A percentile compares a stretch with the other conserved stretches of the same genome.
Evolutionary conservation across 2,329 filamentous ascomycete genomes (phyloP).

Genomic region (Alternaria angustiovoidea): DNA sequence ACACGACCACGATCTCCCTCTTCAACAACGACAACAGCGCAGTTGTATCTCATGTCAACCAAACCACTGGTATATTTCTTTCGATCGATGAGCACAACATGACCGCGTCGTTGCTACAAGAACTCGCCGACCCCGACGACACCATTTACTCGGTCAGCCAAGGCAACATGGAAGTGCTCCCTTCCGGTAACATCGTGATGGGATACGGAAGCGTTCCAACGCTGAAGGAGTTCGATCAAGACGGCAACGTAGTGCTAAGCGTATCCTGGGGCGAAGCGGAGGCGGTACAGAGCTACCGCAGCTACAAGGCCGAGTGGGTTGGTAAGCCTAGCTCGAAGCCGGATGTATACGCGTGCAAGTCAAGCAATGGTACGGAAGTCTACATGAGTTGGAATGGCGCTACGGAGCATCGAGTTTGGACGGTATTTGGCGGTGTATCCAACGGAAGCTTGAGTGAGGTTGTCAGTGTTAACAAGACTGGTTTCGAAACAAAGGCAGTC

Average conservation of each 20-base stretch:
- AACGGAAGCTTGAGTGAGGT: not conserved
- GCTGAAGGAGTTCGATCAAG: conserved; percentile 13
- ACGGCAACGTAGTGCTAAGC: conserved; percentile 10
- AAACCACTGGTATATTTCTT: conserved; percentile 8
- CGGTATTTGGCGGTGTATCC: not conserved
- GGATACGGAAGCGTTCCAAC: conserved; percentile 16
- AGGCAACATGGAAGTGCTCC: conserved; percentile 8
- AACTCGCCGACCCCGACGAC: conserved; percentile 1
- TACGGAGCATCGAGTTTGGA: conserved; percentile 12
- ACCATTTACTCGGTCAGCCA: conserved; percentile 3
- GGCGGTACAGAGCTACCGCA: conserved; percentile 16
- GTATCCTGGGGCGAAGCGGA: conserved; percentile 11
- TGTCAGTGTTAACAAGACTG: not conserved
- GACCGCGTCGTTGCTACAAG: conserved; percentile 12
- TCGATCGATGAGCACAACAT: conserved; percentile 11
- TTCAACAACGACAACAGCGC: conserved; percentile 11
- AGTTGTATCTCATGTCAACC: not conserved
- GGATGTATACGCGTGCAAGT: conserved; percentile 12
- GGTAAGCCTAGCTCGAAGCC: conserved; percentile 14
- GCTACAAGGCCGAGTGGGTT: conserved; percentile 15
- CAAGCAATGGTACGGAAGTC: conserved; percentile 4
- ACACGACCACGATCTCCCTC: conserved; percentile 5
- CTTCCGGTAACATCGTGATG: conserved; percentile 5
- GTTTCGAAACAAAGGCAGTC: not conserved
- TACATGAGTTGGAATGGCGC: conserved; percentile 25